phyloP scores from a whole-genome alignment of 768 basidiomycete species.

The Lactarius deliciosus region DNA sequence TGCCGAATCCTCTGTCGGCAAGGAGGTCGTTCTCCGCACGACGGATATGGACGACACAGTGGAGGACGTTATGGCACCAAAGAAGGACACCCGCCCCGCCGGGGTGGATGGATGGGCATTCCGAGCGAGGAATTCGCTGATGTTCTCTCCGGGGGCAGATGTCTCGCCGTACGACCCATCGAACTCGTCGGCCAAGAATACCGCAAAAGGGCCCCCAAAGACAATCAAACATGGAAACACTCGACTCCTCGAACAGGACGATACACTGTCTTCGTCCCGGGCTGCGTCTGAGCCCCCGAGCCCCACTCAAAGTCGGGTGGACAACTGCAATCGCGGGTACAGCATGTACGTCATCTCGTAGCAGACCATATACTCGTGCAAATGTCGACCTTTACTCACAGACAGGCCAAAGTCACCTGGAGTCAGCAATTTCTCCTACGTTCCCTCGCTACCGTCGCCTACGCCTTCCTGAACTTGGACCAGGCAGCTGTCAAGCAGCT shows the following conservation, averaged over 20 bases:
- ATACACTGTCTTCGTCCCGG: constrained; percentile 42
- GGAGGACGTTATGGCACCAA: constrained; percentile 78
- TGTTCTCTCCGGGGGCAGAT: constrained; percentile 94
- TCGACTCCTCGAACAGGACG: constrained; percentile 72
- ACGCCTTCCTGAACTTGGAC: constrained; percentile 78
- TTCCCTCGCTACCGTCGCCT: constrained; percentile 85
- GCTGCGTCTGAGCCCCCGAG: constrained; percentile 68
- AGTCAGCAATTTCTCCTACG: constrained; percentile 63
- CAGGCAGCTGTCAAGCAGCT: constrained; percentile 84
- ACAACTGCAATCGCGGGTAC: constrained; percentile 92
- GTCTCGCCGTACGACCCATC: constrained; percentile 67
- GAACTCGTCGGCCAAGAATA: constrained; percentile 34
- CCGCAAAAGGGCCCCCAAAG: constrained; percentile 48
- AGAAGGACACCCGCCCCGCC: constrained; percentile 68
- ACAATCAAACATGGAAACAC: constrained; percentile 80
- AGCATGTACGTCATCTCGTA: constrained; percentile 61
- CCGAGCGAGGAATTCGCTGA: constrained; percentile 89
- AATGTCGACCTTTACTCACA: constrained; percentile 35
- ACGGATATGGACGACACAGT: constrained; percentile 31
- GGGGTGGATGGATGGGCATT: constrained; percentile 82
- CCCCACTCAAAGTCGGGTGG: constrained; percentile 86
- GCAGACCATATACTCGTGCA: constrained; percentile 6
- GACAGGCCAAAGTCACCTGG: constrained; percentile 64
- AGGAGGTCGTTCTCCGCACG: constrained; percentile 30
- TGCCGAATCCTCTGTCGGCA: constrained; percentile 30